phyloP scores from a whole-genome alignment of 805 yeast genomes.

The Priceomyces castillae region DNA sequence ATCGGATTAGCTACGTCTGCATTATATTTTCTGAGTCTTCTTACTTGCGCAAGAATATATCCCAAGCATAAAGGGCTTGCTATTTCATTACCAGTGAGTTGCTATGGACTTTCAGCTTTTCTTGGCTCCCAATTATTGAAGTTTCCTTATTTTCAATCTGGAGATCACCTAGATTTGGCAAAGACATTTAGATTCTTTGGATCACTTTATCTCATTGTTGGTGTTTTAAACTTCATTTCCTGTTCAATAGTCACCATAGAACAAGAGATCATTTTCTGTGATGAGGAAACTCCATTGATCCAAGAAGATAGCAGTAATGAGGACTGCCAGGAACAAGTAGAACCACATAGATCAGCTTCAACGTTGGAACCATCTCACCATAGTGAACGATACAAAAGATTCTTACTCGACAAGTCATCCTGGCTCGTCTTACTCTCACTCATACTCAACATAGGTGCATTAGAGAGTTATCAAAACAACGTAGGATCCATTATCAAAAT shows the following conservation, averaged over 20 bases:
- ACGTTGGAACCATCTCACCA: constrained; percentile 39
- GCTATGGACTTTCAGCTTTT: constrained; percentile 80
- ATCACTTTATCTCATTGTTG: constrained; percentile 51
- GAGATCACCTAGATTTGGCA: constrained; percentile 41
- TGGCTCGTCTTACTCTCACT: constrained; percentile 64
- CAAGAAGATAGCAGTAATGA: constrained; percentile 19
- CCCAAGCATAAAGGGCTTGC: constrained; percentile 76
- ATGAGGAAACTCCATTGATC: constrained; percentile 34
- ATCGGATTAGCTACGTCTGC: constrained; percentile 75
- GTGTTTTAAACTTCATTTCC: constrained; percentile 60
- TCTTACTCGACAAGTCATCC: constrained; percentile 55
- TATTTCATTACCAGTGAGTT: constrained; percentile 84
- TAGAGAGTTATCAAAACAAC: constrained; percentile 81
- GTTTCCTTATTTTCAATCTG: constrained; percentile 32
- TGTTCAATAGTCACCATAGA: constrained; percentile 63
- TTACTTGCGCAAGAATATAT: constrained; percentile 84
- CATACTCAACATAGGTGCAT: constrained; percentile 72
- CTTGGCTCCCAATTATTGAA: constrained; percentile 64
- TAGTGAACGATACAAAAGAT: constrained; percentile 29
- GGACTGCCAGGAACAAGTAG: constrained; percentile 9
- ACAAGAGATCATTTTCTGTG: constrained; percentile 42
- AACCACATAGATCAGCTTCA: constrained; percentile 20
- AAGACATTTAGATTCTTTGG: constrained; percentile 54
- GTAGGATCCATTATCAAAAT: constrained; percentile 66
- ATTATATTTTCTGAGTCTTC: constrained; percentile 63